Conservation (phyloP, 768 basidiomycete genomes). For the Dictyophora rubrovolvata region DNA sequence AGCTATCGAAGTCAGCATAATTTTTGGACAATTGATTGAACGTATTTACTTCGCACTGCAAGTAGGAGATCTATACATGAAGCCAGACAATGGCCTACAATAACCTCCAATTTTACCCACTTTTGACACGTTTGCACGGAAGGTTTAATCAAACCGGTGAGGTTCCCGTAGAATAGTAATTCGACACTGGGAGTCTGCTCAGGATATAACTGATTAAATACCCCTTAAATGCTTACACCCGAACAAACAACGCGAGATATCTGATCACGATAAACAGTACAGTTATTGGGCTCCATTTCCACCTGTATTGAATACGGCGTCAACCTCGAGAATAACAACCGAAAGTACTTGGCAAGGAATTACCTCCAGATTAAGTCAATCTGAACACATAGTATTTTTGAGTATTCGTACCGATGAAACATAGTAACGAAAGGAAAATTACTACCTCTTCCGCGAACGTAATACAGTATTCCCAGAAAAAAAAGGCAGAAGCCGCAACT, state of each 20-base stretch:
- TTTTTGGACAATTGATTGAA: too few species aligned
- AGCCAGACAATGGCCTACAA: background rate
- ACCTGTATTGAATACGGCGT: background rate
- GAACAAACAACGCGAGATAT: slow-evolving; percentile 1
- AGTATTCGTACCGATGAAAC: background rate
- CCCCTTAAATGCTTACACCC: background rate
- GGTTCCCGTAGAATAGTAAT: slow-evolving; percentile 2
- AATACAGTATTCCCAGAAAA: slow-evolving; percentile 8
- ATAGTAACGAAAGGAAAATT: background rate
- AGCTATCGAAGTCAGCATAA: background rate
- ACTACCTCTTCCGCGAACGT: slow-evolving; percentile 5
- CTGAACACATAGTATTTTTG: background rate
- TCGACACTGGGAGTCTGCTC: background rate
- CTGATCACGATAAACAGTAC: slow-evolving; percentile 1
- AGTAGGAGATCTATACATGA: background rate
- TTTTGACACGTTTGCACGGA: background rate
- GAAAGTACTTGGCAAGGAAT: background rate
- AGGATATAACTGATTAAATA: too few species aligned
- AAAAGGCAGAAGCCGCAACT: slow-evolving; percentile 8
- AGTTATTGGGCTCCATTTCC: background rate
- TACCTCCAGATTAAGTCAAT: background rate
- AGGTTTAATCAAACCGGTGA: background rate
- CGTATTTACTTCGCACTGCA: background rate
- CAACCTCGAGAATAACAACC: background rate
- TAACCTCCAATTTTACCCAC: slow-evolving; percentile 2